Percentiles rank a stretch among this genome's conserved stretches.
phyloP scores from a whole-genome alignment of 768 basidiomycete species.

The Candolleomyces eurysporus region DNA sequence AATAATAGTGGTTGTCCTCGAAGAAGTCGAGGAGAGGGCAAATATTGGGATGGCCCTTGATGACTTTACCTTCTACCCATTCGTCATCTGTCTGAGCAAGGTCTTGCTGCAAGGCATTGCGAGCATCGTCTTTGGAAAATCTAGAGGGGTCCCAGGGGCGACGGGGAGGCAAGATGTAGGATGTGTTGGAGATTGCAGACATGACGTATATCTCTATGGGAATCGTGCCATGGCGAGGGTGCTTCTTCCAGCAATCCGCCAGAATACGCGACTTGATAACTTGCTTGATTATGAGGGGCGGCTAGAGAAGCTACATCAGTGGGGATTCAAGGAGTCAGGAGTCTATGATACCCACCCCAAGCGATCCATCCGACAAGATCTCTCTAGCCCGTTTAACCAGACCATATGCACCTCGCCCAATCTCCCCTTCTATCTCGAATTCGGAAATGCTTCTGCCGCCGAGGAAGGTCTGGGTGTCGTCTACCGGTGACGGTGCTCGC shows the following conservation, averaged over 20 bases:
- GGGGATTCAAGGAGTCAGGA: conserved; percentile 13
- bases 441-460: conserved; percentile 79
- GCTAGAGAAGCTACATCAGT: conserved; percentile 43
- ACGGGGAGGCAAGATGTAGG: conserved; percentile 73
- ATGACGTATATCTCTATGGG: conserved; percentile 97
- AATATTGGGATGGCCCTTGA: conserved; percentile 93
- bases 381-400: conserved; percentile 89
- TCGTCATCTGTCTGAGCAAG: conserved; percentile 25
- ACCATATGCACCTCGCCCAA: conserved; percentile 94
- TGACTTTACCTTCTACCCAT: conserved; percentile 69
- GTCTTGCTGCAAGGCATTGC: conserved; percentile 17
- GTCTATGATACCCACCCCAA: conserved; percentile 65
- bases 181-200: conserved; percentile 82
- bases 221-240: conserved; percentile 91
- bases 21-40: conserved; percentile 95
- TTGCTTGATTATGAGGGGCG: conserved; percentile 93
- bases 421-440: conserved; percentile 82
- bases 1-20: conserved; percentile 95
- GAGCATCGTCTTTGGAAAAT: conserved; percentile 14
- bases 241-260: conserved; percentile 99
- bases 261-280: conserved; percentile 98
- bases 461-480: conserved; percentile 42
- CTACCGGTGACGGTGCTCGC: conserved; percentile 58
- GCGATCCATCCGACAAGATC: conserved; percentile 65
- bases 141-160: conserved; percentile 86